Base-by-base conservation (phyloP, 306 rosid species). In the Vigna reflexopilosa region DNA sequence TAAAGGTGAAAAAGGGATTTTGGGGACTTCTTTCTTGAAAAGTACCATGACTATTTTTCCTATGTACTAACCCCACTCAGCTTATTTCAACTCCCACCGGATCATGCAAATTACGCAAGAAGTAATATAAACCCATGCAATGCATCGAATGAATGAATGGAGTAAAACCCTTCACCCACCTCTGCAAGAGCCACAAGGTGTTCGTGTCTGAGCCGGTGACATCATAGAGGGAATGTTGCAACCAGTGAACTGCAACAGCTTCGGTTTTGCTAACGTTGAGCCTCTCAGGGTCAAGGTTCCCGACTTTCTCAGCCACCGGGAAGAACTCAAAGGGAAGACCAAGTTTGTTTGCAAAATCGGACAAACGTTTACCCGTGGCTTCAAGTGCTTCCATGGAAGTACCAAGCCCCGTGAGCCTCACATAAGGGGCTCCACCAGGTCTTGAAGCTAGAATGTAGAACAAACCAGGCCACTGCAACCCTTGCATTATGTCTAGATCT, bases 181-280 rank as follows among this genome's bases (percentile, higher is more conserved):
- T 91, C 78, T 95, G 98, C 87, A 95, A 80, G 79, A 95, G 99
- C 96, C 97, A 90, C 4, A 95, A 90, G 34, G 93, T 93, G 63
- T 91, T 95, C 59, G 91, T 77, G 78, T 95, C 99, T 44, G 98
- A 93, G 34, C 98, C 99, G 22, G 97, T 95, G 75, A 95, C 97
- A 77, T 95, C 99, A 70, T 95, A 95, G 45, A 95, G 93, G 9
- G 99, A 93, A 86, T 95, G 99, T 80, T 95, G 98, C 87, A 95
- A 67, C 99, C 99, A 95, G 59, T 95, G 99, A 3, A 93, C 98
- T 47, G 99, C 99, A n/a, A 95, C 96, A 58, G 97, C 99, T 77
- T 95, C 99, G 16, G 94, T 76, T 72, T 93, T 91, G 81, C 88
- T 87, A 15, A 93, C 89, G 44, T 89, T 89, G 17, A 95, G 89